Evolutionary conservation across 805 yeast genomes (phyloP), one percentile per base, ranked within the genome.

Genomic region (Diddensiella santjacobensis): DNA sequence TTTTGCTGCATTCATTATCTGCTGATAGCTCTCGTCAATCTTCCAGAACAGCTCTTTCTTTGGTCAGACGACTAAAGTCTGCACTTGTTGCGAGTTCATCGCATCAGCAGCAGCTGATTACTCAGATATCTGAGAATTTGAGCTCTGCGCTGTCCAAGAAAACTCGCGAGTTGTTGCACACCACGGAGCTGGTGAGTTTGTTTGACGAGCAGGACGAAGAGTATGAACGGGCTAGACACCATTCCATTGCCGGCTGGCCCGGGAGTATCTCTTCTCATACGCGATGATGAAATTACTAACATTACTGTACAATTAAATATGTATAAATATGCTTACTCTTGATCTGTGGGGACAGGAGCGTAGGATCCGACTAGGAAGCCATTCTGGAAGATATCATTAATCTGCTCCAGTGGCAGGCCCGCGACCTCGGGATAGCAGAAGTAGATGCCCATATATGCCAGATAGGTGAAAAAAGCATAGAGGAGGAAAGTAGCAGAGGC

Each of bases 401-500:
- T 87, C 69, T 90, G 96, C 66, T 93, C 99, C 51, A 91, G 74
- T 59, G 87, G 89, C 63, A 91, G 76, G 40, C 95, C 95, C 1
- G 95, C 80, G 40, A 93, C 80, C 68, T 91, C 99, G 22, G 98
- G 98, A 60, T 89, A 87, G 63, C 87, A 83, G 76, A 89, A 83
- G 70, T 72, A 84, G 26, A 87, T 84, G 61, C 87, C 81, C 2
- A 87, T 55, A 64, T 84, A 78, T 0, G 97, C 81, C 2, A 87
- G 56, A 11, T 78, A 70, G 59, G 93, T 80, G 48, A 91, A 73
- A 1, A 79, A 93, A 1, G 96, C 96, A 65, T 89, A 91, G 54
- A 93, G 77, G 0, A 89, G 79, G 70, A 91, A 91, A 0, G 98
- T 93, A 20, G 98, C 98, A 0, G 95, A 79, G 36, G 98, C 96